Evolutionary conservation across 106 monocot genomes (phyloP), one percentile per base, ranked within the genome.

Genomic region (Platanthera guangdongensis): DNA sequence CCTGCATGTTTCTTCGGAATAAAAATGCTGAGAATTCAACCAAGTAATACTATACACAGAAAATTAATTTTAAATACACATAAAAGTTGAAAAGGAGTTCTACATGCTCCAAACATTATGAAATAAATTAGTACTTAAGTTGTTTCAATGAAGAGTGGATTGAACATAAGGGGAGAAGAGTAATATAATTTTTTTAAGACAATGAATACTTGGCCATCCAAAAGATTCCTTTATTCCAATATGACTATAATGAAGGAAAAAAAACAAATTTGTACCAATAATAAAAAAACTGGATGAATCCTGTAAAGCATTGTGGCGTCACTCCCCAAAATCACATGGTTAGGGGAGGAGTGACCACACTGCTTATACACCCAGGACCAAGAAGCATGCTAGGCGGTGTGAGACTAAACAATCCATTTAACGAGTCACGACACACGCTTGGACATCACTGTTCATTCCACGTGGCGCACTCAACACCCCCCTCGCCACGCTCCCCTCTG

Each of bases 1-100:
- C 57, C 94, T 76, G 77, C 97, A 99, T 46, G 82, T 86, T 63
- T 84, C 86, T 47, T 76, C 94, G 49, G 94, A 92, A 71, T 94
- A 94, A 81, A 77, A 99, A 81, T 99, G 97, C 97, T 99, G 88
- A 81, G 51, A 72, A 70, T 70, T 72, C 46, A 50, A 72, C 12
- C 47, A 72, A 47, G 51, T 50, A n/a, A 8, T 4, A 72, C 16
- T 18, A 50, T 45, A 70, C 16, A 32, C 12, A 70, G 70, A 70
- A 8, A 25, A 8, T 32, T 67, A 12, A 9, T 30, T 32, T 30
- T 8, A n/a, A n/a, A n/a, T n/a, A n/a, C n/a, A n/a, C 13, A 60
- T 13, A 12, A 18, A 6, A 60, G 16, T 60, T 52, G 13, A 52
- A 52, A 52, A 52, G 7, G 21, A 59, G 19, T 19, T 59, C 4